Evolutionary conservation across 345 rosid genomes (phyloP).

Genomic region (Cardamine occulta): DNA sequence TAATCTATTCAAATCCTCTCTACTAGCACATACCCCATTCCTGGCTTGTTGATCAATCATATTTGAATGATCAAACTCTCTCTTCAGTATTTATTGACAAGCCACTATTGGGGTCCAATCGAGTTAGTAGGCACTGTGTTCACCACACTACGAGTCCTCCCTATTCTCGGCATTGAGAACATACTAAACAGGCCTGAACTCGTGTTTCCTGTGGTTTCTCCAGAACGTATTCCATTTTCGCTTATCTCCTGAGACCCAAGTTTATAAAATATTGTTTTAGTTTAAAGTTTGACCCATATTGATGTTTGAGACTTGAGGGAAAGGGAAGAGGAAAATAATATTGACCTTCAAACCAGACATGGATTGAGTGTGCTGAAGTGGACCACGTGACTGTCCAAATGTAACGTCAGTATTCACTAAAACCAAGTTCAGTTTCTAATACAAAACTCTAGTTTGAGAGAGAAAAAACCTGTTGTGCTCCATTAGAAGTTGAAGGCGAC

Average conservation of each 20-base stretch:
- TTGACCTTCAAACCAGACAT: slow-evolving; percentile 50
- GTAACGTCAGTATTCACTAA: slow-evolving; percentile 10
- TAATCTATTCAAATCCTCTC: slow-evolving; percentile 19
- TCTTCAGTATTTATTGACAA: slow-evolving; percentile 17
- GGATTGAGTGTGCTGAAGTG: slow-evolving; percentile 44
- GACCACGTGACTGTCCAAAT: slow-evolving; percentile 46
- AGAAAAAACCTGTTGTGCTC: slow-evolving; percentile 57
- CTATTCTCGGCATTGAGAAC: slow-evolving; percentile 38
- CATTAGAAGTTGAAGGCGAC: slow-evolving; percentile 49
- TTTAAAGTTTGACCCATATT: slow-evolving; percentile 8
- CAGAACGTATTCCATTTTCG: slow-evolving; percentile 36
- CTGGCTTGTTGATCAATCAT: slow-evolving; percentile 19
- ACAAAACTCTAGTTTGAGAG: neutral
- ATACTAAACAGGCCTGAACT: slow-evolving; percentile 24
- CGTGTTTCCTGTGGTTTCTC: slow-evolving; percentile 29
- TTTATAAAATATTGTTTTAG: neutral
- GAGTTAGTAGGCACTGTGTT: slow-evolving; percentile 36
- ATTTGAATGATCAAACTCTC: slow-evolving; percentile 24
- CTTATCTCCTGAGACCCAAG: slow-evolving; percentile 51
- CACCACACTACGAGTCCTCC: slow-evolving; percentile 35
- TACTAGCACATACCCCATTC: slow-evolving; percentile 11
- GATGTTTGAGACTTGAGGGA: neutral
- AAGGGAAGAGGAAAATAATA: neutral
- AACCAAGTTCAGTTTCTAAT: slow-evolving; percentile 15
- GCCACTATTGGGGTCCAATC: slow-evolving; percentile 41